Base-by-base conservation (phyloP, 495 filamentous ascomycete genomes). In the Penicillium atrosanguineum region DNA sequence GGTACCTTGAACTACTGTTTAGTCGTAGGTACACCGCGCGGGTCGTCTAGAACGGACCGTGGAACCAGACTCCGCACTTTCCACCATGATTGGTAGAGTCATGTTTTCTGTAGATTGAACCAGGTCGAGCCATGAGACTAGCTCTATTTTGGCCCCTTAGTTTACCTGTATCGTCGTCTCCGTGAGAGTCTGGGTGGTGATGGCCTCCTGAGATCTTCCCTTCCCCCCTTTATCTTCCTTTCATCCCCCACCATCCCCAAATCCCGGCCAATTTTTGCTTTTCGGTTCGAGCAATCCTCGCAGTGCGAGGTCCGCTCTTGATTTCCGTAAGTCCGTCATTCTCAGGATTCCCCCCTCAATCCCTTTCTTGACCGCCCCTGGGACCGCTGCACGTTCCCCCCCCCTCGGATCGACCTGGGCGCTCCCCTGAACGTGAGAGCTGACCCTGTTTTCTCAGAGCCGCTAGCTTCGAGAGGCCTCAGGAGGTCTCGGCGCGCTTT, bases 101-200 rank as follows among this genome's bases (percentile, higher is more conserved):
- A 19, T 59, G 62, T 65, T 65, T 65, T 60, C 62, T 63, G 48
- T 67, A 65, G 53, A 65, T 67, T 64, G 52, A 61, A 34, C 4
- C 28, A 29, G 41, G 31, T 41, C 48, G 23, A 23, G 21, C 37
- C 23, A 1, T 21, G 16, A 28, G 42, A 44, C 42, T 15, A 44
- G 19, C 7, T 7, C 20, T 16, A 18, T 21, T 38, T 15, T 28
- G 29, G 50, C 14, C 36, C 18, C n/a, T 29, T 7, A 23, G 50
- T 52, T 44, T 41, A 29, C 16, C 6, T n/a, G 2, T n/a, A 52
- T 34, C 9, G 14, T 34, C 31, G 31, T 34, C 4, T 34, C 23
- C 23, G 23, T 23, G 23, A 23, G 23, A 34, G 3, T 12, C 11
- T 34, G 8, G 14, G 31, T 34, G 31, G 31, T 34, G 31, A 34